Evolutionary conservation across 1,139 yeast genomes (phyloP).

Genomic region (Candida gigantensis): DNA sequence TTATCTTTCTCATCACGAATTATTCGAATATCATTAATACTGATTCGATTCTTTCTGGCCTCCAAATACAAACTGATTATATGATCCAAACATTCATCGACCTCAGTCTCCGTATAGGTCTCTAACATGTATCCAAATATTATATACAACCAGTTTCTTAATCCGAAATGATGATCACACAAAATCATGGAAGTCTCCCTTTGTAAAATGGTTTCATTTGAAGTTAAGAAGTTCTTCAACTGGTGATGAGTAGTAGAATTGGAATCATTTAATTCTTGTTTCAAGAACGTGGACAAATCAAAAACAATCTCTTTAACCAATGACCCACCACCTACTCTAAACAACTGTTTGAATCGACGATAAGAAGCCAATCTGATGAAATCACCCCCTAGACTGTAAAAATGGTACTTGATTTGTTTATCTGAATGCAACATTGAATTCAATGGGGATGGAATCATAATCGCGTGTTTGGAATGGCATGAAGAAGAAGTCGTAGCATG

Average conservation of each 20-base stretch:
- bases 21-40: slow-evolving; percentile 9
- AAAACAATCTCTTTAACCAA: slow-evolving; percentile 35
- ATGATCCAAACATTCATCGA: slow-evolving; percentile 32
- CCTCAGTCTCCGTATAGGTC: slow-evolving; percentile 23
- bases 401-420: slow-evolving; percentile 25
- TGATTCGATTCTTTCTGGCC: slow-evolving; percentile 16
- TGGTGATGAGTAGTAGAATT: slow-evolving; percentile 21
- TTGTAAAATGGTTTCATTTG: slow-evolving; percentile 16
- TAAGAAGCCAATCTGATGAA: slow-evolving; percentile 37
- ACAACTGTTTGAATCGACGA: slow-evolving; percentile 32
- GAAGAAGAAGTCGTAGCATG: neutral
- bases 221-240: slow-evolving; percentile 25
- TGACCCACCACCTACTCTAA: slow-evolving; percentile 38
- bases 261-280: slow-evolving; percentile 26
- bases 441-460: slow-evolving; percentile 16
- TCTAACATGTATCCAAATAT: slow-evolving; percentile 39
- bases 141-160: slow-evolving; percentile 35
- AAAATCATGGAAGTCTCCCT: slow-evolving; percentile 13
- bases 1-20: slow-evolving; percentile 15
- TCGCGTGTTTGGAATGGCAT: slow-evolving; percentile 10
- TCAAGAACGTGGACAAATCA: slow-evolving; percentile 39
- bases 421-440: slow-evolving; percentile 15
- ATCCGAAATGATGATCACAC: slow-evolving; percentile 19
- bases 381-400: slow-evolving; percentile 39
- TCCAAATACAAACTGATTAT: slow-evolving; percentile 34